These are phyloP conservation scores for Schwanniomyces etchellsii DNA, from an alignment of 1,139 yeast species.

Conservation along the genomic window DNA sequence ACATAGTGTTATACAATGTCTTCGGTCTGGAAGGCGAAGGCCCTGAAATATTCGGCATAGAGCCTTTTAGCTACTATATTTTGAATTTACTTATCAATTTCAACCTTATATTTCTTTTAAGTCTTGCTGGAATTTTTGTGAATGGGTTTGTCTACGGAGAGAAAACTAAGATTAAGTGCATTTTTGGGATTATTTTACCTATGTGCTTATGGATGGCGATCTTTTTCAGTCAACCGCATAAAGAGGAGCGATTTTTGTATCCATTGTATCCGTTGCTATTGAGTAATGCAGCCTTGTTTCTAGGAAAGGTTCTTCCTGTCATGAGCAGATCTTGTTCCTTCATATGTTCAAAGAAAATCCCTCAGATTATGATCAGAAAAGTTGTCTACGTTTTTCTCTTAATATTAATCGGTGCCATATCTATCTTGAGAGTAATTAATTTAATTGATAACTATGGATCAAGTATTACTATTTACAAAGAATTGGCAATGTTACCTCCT, in stretches of 20 bases:
- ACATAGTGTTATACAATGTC: constrained; percentile 81
- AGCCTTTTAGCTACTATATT: constrained; percentile 73
- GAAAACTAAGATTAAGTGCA: constrained; percentile 7
- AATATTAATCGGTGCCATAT: constrained; percentile 19
- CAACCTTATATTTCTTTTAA: constrained; percentile 49
- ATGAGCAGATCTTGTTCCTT: constrained; percentile 1
- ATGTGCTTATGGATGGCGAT: constrained; percentile 61
- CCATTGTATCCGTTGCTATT: constrained; percentile 72
- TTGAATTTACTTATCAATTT: constrained; percentile 70
- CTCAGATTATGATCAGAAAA: constrained; percentile 3
- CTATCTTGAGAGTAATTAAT: constrained; percentile 33
- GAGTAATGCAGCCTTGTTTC: constrained; percentile 51
- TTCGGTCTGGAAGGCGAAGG: constrained; percentile 69
- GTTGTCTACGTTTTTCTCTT: constrained; percentile 2
- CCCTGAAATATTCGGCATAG: constrained; percentile 88
- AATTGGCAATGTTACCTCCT: constrained; percentile 6
- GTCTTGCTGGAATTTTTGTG: constrained; percentile 31
- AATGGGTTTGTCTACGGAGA: constrained; percentile 13
- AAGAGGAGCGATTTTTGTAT: constrained; percentile 87
- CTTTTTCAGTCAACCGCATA: constrained; percentile 77
- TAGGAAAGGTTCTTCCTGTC: constrained; percentile 19
- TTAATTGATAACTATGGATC: constrained; percentile 56
- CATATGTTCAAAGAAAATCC: constrained; percentile 1
- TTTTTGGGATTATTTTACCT: constrained; percentile 19
- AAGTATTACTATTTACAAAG: constrained; percentile 33